Conservation (phyloP, 805 yeast species). For the Metschnikowia shivogae region DNA sequence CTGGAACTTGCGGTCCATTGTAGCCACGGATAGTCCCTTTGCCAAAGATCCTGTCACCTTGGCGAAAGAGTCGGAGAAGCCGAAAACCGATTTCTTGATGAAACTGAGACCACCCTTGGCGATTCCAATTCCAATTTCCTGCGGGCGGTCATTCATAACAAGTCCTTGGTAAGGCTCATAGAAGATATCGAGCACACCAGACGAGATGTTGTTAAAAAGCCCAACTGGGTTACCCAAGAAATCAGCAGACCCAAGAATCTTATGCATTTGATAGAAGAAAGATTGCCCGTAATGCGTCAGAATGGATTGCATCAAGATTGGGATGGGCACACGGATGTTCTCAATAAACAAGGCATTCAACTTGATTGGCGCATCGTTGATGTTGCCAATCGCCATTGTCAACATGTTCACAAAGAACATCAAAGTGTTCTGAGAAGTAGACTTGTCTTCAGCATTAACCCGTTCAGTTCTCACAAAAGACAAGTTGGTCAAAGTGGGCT, state of each 20-base stretch:
- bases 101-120: constrained; percentile 97
- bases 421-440: constrained; percentile 60
- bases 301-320: constrained; percentile 64
- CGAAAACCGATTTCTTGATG: constrained; percentile 90
- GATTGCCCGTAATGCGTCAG: constrained; percentile 89
- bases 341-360: constrained; percentile 84
- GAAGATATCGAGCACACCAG: constrained; percentile 94
- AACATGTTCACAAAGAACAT: constrained; percentile 78
- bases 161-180: constrained; percentile 98
- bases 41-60: constrained; percentile 92
- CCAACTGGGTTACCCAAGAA: constrained; percentile 97
- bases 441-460: constrained; percentile 59
- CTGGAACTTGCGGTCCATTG: constrained; percentile 82
- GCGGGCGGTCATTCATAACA: constrained; percentile 90
- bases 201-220: constrained; percentile 82
- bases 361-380: constrained; percentile 93
- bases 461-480: constrained; percentile 90
- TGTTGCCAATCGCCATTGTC: constrained; percentile 96
- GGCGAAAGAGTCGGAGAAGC: constrained; percentile 89
- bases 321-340: constrained; percentile 82
- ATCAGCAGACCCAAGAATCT: constrained; percentile 93
- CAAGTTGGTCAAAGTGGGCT: constrained; percentile 82
- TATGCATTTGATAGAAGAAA: constrained; percentile 85
- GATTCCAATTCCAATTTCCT: constrained; percentile 88
- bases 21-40: constrained; percentile 86